Percentiles rank a stretch among this genome's conserved stretches.
Conservation (phyloP, 1,284 basidiomycete genomes). For the Ustilago tritici region DNA sequence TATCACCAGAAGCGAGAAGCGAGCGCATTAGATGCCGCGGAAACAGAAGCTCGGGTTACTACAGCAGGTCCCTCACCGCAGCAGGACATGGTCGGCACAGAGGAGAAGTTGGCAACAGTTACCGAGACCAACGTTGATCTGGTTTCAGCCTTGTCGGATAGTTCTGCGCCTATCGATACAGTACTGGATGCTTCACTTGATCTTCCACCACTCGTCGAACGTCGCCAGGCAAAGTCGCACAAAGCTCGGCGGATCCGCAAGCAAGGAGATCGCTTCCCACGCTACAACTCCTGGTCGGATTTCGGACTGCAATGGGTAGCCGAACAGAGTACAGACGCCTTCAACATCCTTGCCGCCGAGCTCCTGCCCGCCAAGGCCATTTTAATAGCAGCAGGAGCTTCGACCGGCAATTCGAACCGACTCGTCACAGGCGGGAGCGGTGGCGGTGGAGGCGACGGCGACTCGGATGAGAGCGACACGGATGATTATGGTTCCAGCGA, state of each 20-base stretch:
- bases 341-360: conserved; percentile 28
- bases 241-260: conserved; percentile 43
- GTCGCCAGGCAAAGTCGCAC: conserved; percentile 33
- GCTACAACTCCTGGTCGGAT: conserved; percentile 42
- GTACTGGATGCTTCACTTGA: background rate
- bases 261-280: conserved; percentile 35
- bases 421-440: conserved; percentile 16
- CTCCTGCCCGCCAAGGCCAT: conserved; percentile 23
- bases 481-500: conserved; percentile 64
- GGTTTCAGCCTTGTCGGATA: background rate
- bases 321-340: conserved; percentile 30
- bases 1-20: background rate
- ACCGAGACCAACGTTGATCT: background rate
- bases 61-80: background rate
- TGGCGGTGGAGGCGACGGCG: conserved; percentile 24
- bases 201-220: conserved; percentile 8
- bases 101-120: conserved; percentile 17
- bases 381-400: conserved; percentile 23
- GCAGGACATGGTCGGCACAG: conserved; percentile 1
- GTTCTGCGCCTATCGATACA: background rate
- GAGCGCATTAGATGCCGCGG: background rate
- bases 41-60: background rate
- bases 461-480: conserved; percentile 37
- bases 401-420: conserved; percentile 12
- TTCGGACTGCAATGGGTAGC: conserved; percentile 36